Base-by-base conservation (phyloP, 768 basidiomycete species). In the Naganishia onofrii region DNA sequence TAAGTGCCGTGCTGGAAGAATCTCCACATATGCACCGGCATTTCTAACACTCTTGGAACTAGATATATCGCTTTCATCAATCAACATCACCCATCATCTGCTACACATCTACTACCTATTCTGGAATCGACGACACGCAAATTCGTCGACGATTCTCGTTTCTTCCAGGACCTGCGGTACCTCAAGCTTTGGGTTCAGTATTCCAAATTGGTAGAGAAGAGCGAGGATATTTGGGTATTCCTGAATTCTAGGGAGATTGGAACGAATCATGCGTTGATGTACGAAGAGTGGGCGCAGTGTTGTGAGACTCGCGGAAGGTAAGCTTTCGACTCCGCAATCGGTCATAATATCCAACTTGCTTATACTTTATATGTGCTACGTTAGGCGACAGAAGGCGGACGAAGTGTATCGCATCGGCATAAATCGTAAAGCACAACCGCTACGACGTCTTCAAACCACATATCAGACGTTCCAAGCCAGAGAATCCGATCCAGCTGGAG, bases 181-280 rank as follows among this genome's bases (percentile, higher is more conserved):
- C 84, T 97, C 58, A 91, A 92, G 78, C 80, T 97, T 23, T 99
- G 96, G 96, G 86, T 88, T 26, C 84, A 90, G 58, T 93, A 95
- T 79, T 89, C 93, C 12, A 87, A 87, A 66, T 86, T 90, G 76
- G 86, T 92, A 66, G 89, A 93, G 75, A 85, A 87, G 74, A 84
- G 88, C 3, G 84, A 85, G 21, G 86, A 93, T 79, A 85, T 92
- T 73, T 97, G 91, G 81, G 86, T 87, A 73, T 98, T 93, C 82
- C 81, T 97, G 78, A 84, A 96, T 73, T 89, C 88, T 6, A 93
- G 93, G 75, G 92, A 96, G 74, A 90, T 98, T 73, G 96, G 93
- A 34, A 85, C 85, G 42, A 85, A 88, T 38, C 87, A 89, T 76
- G 88, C 91, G 0, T 82, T 89, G 54, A 82, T 96, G 56, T 99